Base-by-base conservation (phyloP, 805 yeast genomes). In the Yarrowia sp. region DNA sequence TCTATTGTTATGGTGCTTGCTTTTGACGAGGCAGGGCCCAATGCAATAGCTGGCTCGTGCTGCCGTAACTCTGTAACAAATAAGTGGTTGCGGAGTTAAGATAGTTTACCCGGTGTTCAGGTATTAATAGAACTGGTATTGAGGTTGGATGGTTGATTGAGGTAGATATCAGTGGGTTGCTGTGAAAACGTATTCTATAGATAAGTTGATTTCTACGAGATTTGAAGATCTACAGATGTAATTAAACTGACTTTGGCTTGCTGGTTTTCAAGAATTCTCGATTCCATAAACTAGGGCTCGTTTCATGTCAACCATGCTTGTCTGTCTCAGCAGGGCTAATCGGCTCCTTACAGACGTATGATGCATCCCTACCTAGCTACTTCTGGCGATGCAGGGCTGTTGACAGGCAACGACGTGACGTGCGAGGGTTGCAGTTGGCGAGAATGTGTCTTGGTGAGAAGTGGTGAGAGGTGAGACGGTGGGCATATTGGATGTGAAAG, bases 311-410 rank as follows among this genome's bases (percentile, higher is more conserved):
- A 14, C 8, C 22, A 53, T 38, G 58, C 41, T 38, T 38, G 43
- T 38, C 9, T 53, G 58, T 53, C 58, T 53, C 58, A 53, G 41
- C 43, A 38, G 58, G 35, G 58, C 43, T 12, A 53, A 53, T 19
- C 35, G 2, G 35, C 43, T 53, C 43, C 56, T 53, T 53, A n/a
- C 16, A 38, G 58, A 36, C 41, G 41, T 50, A 26, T 36, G 7
- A 53, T 16, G 43, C 43, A 53, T 38, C 58, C 58, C 58, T 53
- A 38, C 58, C 11, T 52, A 8, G 55, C 5, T 15, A 53, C 43
- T 36, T 16, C 11, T 8, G n/a, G 5, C 3, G 35, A 53, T 38
- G 58, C 58, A 53, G 58, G 58, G 58, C 14, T 16, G 32, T 8
- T n/a, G n/a, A 36, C 26, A 16, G 58, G 58, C 43, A 7, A 35